These are phyloP conservation scores for Xylaria sp. DNA, from an alignment of 2,329 filamentous ascomycete species.

Conservation along the genomic window DNA sequence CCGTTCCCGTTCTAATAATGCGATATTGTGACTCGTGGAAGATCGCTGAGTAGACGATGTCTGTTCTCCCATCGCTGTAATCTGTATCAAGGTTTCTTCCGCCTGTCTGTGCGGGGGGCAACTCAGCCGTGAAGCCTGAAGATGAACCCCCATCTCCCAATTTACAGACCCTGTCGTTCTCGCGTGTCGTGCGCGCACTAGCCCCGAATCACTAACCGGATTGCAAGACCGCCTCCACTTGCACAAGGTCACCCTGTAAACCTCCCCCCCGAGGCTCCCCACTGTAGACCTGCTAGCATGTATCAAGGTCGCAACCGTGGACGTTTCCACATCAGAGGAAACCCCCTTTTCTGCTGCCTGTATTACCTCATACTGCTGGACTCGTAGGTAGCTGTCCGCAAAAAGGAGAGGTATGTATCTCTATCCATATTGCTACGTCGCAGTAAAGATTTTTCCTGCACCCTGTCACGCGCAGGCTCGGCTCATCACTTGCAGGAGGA, in stretches of 20 bases:
- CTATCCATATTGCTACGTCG: not conserved
- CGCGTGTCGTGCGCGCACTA: slow-evolving; percentile 23
- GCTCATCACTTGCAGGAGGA: not conserved
- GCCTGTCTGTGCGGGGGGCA: not conserved
- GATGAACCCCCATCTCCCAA: slow-evolving; percentile 3
- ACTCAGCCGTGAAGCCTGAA: not conserved
- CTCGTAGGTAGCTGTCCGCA: not conserved
- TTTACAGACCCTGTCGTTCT: slow-evolving; percentile 16
- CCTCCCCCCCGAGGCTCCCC: too few relatives aligned
- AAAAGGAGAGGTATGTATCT: not conserved
- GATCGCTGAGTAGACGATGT: too few relatives aligned
- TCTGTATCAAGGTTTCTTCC: too few relatives aligned
- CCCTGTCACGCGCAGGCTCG: not conserved
- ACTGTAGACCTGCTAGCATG: not conserved
- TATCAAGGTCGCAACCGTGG: not conserved
- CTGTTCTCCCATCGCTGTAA: too few relatives aligned
- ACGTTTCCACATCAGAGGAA: not conserved
- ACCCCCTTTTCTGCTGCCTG: not conserved
- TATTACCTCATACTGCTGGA: not conserved
- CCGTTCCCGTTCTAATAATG: too few relatives aligned
- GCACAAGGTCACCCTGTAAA: too few relatives aligned
- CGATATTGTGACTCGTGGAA: too few relatives aligned
- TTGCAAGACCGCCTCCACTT: slow-evolving; percentile 18
- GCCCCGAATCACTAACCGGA: slow-evolving; percentile 21
- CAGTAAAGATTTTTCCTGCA: not conserved